These are phyloP conservation scores for Phytopythium delawarense DNA, from an alignment of 352 stramenopile species.

Conservation along the genomic window DNA sequence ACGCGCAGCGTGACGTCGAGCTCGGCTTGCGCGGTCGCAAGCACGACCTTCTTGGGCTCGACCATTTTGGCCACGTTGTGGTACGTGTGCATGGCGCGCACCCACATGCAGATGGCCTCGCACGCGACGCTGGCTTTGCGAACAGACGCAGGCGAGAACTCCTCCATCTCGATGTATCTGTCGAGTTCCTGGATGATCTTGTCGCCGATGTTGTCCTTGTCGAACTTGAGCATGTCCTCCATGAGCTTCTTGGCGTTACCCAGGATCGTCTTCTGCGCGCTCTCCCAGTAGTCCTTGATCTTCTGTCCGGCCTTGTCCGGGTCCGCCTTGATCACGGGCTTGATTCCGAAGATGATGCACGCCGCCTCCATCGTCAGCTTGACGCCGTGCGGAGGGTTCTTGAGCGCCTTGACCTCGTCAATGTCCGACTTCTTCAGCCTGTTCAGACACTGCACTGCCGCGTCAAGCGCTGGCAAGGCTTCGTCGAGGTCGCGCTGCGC, in stretches of 20 bases:
- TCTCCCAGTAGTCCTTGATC: slow-evolving; percentile 89
- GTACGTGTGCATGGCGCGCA: slow-evolving; percentile 92
- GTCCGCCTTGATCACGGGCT: slow-evolving; percentile 84
- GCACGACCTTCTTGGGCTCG: slow-evolving; percentile 88
- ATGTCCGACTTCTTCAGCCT: slow-evolving; percentile 93
- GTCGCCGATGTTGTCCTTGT: slow-evolving; percentile 87
- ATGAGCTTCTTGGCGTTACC: slow-evolving; percentile 88
- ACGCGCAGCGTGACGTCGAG: slow-evolving; percentile 86
- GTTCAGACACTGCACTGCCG: slow-evolving; percentile 90
- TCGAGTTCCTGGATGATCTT: slow-evolving; percentile 88
- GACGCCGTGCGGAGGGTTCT: slow-evolving; percentile 85
- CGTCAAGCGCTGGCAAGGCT: slow-evolving; percentile 88
- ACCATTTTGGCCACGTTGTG: slow-evolving; percentile 90
- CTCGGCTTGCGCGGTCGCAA: slow-evolving; percentile 79
- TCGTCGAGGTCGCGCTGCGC: slow-evolving; percentile 92
- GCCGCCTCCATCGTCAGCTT: slow-evolving; percentile 89
- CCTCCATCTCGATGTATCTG: slow-evolving; percentile 88
- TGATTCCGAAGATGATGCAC: slow-evolving; percentile 95
- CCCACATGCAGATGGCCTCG: slow-evolving; percentile 94
- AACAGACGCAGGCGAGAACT: slow-evolving; percentile 87
- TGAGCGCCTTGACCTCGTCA: slow-evolving; percentile 89
- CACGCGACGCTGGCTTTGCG: slow-evolving; percentile 90
- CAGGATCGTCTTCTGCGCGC: slow-evolving; percentile 83
- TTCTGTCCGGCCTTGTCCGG: slow-evolving; percentile 90
- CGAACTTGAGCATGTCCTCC: slow-evolving; percentile 88